Percentiles rank a stretch among this genome's conserved stretches.
phyloP scores from a whole-genome alignment of 345 rosid genomes.

The Pugionium cornutum region DNA sequence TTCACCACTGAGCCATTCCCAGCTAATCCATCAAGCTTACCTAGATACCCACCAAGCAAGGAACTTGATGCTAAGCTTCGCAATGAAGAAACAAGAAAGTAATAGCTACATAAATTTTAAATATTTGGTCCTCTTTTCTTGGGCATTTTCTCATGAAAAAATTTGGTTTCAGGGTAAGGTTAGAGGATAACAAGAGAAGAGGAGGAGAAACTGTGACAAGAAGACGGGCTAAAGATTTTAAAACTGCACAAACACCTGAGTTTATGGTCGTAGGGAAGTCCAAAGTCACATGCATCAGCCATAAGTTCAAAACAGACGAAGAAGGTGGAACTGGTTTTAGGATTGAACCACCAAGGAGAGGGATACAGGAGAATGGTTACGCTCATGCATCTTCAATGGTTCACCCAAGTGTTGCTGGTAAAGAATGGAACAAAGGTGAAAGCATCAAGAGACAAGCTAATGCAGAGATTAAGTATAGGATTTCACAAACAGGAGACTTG shows the following conservation, averaged over 20 bases:
- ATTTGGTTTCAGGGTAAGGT: slow-evolving; percentile 54
- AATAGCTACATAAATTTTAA: slow-evolving; percentile 16
- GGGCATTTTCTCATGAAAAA: not conserved
- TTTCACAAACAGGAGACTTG: slow-evolving; percentile 38
- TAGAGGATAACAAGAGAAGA: slow-evolving; percentile 56
- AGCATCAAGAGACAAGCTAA: slow-evolving; percentile 40
- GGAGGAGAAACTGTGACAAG: slow-evolving; percentile 79
- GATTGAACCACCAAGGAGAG: slow-evolving; percentile 52
- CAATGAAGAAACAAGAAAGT: slow-evolving; percentile 66
- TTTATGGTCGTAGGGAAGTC: slow-evolving; percentile 60
- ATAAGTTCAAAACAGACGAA: slow-evolving; percentile 49
- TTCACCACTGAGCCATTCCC: slow-evolving; percentile 66
- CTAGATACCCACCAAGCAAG: slow-evolving; percentile 77
- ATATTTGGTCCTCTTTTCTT: not conserved
- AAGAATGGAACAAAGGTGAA: slow-evolving; percentile 41
- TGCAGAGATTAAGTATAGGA: slow-evolving; percentile 19
- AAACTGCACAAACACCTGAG: slow-evolving; percentile 60
- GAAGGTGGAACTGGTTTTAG: slow-evolving; percentile 55
- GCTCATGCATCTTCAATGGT: slow-evolving; percentile 57
- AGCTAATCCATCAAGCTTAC: slow-evolving; percentile 63
- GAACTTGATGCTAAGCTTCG: slow-evolving; percentile 71
- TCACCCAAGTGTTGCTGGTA: slow-evolving; percentile 53
- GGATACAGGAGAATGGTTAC: slow-evolving; percentile 36
- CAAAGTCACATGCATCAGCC: slow-evolving; percentile 46
- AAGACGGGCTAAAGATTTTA: slow-evolving; percentile 48